These are phyloP conservation scores for Pholiota molesta DNA, from an alignment of 768 basidiomycete species.

Conservation along the genomic window DNA sequence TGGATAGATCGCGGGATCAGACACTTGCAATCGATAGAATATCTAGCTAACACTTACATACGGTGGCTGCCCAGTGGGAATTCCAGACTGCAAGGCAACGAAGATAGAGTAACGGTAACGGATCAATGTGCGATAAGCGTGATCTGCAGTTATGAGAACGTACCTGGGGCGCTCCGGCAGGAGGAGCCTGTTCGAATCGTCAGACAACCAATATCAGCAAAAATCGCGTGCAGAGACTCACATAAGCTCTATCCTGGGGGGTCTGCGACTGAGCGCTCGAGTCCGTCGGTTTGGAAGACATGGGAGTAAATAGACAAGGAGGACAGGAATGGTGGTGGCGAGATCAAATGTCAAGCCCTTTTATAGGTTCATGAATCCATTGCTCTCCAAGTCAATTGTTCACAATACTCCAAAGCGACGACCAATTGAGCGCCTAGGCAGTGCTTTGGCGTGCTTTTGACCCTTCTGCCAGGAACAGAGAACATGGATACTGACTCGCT, in stretches of 20 bases:
- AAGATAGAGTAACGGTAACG: background rate
- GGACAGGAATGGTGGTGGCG: background rate
- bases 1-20: background rate
- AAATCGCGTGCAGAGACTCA: background rate
- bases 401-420: background rate
- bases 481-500: background rate
- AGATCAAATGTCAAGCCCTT: conserved; percentile 1
- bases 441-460: background rate
- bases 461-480: background rate
- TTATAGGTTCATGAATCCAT: background rate
- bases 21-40: background rate
- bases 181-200: conserved; percentile 1
- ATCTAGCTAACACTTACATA: background rate
- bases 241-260: background rate
- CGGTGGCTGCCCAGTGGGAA: conserved; percentile 4
- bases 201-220: background rate
- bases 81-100: background rate
- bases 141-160: background rate
- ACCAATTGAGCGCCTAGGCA: background rate
- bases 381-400: background rate
- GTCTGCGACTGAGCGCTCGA: background rate
- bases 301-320: background rate
- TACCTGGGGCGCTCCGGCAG: conserved; percentile 6
- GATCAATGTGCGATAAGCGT: background rate
- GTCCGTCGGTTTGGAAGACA: background rate